Conservation (phyloP, 495 filamentous ascomycete species). For the Podospora tetraspora region DNA sequence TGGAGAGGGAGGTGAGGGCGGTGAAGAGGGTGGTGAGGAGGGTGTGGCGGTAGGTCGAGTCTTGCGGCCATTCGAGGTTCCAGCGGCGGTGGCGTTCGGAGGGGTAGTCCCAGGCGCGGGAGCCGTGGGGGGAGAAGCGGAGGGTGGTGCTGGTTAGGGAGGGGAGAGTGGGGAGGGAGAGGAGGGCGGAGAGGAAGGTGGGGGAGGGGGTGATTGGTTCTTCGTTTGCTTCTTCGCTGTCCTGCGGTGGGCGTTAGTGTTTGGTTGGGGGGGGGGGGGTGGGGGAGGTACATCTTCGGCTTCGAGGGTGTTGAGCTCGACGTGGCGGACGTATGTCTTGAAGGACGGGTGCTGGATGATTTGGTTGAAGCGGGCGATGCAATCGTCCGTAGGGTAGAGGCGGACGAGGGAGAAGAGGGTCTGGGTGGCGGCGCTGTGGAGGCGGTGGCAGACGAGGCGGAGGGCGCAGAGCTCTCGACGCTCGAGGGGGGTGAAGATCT, state of each 20-base stretch:
- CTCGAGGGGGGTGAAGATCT: background rate
- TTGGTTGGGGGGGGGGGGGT: background rate
- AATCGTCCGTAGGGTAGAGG: background rate
- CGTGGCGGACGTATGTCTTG: background rate
- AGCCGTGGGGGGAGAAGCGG: background rate
- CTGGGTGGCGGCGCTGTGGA: background rate
- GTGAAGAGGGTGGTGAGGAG: background rate
- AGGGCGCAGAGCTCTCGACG: background rate
- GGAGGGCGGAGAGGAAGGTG: background rate
- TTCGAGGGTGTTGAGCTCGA: background rate
- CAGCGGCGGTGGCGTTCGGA: background rate
- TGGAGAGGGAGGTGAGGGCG: background rate
- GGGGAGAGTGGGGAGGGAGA: background rate
- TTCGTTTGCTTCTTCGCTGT: background rate
- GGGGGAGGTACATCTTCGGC: background rate
- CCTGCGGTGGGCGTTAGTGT: background rate
- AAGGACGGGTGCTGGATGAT: background rate
- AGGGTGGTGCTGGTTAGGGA: background rate
- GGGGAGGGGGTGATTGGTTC: background rate
- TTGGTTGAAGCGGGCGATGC: background rate
- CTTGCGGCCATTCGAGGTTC: background rate
- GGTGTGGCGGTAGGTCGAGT: background rate
- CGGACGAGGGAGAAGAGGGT: background rate
- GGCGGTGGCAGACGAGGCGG: background rate
- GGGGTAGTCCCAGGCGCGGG: background rate